Evolutionary conservation across 805 yeast species (phyloP), one percentile per base, ranked within the genome.

Genomic region (Blastobotrys parvus): DNA sequence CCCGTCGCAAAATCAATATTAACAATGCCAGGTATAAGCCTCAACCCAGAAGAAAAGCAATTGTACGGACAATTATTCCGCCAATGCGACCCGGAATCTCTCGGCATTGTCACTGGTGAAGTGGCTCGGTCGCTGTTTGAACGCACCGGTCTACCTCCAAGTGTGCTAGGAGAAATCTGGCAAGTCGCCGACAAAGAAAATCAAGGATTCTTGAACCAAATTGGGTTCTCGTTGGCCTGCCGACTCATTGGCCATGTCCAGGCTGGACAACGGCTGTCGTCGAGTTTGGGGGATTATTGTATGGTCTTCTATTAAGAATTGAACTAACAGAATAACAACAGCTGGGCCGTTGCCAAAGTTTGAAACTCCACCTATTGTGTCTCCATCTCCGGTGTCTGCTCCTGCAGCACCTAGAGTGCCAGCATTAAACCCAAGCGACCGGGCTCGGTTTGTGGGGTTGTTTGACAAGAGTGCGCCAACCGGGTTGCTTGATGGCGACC

Each of bases 231-330:
- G 48, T 74, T 78, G 42, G 95, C 97, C 17, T 73, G 92, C 77
- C 76, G 99, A 60, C 68, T 87, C 52, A 84, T 92, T 55, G 95
- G 94, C 21, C 84, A 86, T 58, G 80, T 85, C 36, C 97, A 92
- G 67, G 61, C 70, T 7, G 94, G 94, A 20, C 72, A 71, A 45
- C 67, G 70, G n/a, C 63, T 79, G 17, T 70, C 78, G 11, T 53
- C 74, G 3, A 69, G 73, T 4, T 69, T 82, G 41, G 79, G 75
- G 8, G 78, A 56, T 19, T 44, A 52, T 19, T 17, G n/a, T n/a
- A n/a, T n/a, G n/a, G n/a, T n/a, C n/a, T n/a, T n/a, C n/a, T 15
- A 10, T 8, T 29, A 17, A 37, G n/a, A 17, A 10, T n/a, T 17
- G 13, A 17, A 20, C 33, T n/a, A 13, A 15, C 25, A n/a, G 25